Percentiles rank a stretch among this genome's conserved stretches.
Evolutionary conservation across 495 filamentous ascomycete species (phyloP).

Genomic region (Penicillium silybi): DNA sequence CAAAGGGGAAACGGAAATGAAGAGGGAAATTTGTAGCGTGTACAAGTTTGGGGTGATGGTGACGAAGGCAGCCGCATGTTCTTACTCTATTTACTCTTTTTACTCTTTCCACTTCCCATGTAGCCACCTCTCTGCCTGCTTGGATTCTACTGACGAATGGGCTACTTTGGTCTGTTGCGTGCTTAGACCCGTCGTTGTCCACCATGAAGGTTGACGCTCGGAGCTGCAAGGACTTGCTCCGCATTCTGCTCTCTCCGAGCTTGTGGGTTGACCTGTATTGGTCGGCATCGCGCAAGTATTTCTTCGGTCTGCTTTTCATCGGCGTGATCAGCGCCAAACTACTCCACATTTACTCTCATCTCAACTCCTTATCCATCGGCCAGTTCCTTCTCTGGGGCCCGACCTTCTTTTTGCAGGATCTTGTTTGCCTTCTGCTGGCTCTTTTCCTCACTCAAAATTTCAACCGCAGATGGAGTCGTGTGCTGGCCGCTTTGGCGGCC

Average conservation of each 20-base stretch:
- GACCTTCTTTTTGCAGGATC: conserved; percentile 40
- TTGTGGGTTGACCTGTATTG: conserved; percentile 29
- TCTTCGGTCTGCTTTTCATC: conserved; percentile 33
- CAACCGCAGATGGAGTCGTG: conserved; percentile 21
- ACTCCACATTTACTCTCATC: conserved; percentile 37
- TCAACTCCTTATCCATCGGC: conserved; percentile 26
- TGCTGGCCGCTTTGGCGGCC: conserved; percentile 13
- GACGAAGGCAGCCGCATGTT: too few species aligned
- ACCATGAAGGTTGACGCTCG: conserved; percentile 8
- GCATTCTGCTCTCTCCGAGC: conserved; percentile 16
- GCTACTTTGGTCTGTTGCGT: not conserved
- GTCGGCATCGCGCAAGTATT: conserved; percentile 32
- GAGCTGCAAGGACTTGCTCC: conserved; percentile 2
- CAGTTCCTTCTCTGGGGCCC: conserved; percentile 37
- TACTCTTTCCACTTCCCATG: not conserved
- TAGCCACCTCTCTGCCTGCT: not conserved
- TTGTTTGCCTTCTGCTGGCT: conserved; percentile 24
- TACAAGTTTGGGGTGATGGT: too few species aligned
- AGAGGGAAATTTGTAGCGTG: too few species aligned
- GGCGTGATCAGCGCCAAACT: conserved; percentile 33
- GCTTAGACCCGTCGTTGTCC: not conserved
- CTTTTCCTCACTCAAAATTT: conserved; percentile 23
- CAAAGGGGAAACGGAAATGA: too few species aligned
- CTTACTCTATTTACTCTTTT: not conserved
- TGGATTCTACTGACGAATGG: not conserved